A percentile compares a stretch with the other conserved stretches of the same genome.
Evolutionary conservation across 2,329 filamentous ascomycete species (phyloP).

Genomic region (Sclerotinia trifoliorum): DNA sequence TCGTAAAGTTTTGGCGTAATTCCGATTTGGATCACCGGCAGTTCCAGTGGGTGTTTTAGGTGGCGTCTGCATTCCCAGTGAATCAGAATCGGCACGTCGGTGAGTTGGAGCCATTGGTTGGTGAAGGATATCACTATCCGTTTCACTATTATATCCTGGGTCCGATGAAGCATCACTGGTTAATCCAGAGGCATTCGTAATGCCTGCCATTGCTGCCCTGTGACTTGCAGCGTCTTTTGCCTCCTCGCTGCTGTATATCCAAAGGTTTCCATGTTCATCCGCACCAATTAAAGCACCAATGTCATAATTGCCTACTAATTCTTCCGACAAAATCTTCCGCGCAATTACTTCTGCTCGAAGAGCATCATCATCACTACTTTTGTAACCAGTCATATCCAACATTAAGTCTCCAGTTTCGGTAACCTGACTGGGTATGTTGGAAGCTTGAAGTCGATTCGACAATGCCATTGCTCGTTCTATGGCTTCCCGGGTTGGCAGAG

Average conservation of each 20-base stretch:
- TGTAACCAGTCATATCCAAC: slow-evolving; percentile 97
- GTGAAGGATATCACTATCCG: slow-evolving; percentile 57
- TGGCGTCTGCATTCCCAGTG: slow-evolving; percentile 56
- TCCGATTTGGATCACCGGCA: slow-evolving; percentile 69
- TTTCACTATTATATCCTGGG: slow-evolving; percentile 93
- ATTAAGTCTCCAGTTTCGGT: slow-evolving; percentile 92
- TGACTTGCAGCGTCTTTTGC: slow-evolving; percentile 86
- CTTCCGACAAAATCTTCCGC: slow-evolving; percentile 86
- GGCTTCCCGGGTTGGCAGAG: slow-evolving; percentile 69
- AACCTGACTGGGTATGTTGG: slow-evolving; percentile 91
- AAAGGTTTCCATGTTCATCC: slow-evolving; percentile 94
- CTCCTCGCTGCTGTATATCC: slow-evolving; percentile 98
- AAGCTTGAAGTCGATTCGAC: slow-evolving; percentile 81
- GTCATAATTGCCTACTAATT: slow-evolving; percentile 92
- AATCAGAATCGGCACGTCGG: slow-evolving; percentile 58
- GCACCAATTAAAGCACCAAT: slow-evolving; percentile 94
- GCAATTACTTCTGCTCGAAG: slow-evolving; percentile 91
- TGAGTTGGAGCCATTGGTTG: slow-evolving; percentile 51
- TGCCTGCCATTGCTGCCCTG: slow-evolving; percentile 51
- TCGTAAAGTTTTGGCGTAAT: slow-evolving; percentile 94
- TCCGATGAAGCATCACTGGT: slow-evolving; percentile 75
- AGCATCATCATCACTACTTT: slow-evolving; percentile 88
- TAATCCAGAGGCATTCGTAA: slow-evolving; percentile 38
- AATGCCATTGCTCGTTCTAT: slow-evolving; percentile 79
- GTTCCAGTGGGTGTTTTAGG: slow-evolving; percentile 67